Evolutionary conservation across 306 rosid species (phyloP).

Genomic region (Prunus armeniaca): DNA sequence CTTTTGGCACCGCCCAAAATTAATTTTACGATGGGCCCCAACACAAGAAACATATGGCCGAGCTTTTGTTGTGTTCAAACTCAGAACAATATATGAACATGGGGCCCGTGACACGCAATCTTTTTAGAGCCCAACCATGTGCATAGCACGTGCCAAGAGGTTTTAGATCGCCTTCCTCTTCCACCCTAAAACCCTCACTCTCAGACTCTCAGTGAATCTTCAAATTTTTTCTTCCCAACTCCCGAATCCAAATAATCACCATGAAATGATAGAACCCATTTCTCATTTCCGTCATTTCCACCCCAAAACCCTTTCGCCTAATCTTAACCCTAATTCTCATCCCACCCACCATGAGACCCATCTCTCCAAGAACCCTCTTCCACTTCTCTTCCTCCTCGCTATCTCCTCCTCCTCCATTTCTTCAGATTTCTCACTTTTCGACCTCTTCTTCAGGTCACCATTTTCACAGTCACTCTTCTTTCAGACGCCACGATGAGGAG

Average conservation of each 20-base stretch:
- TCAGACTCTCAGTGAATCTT: background rate
- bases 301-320: background rate
- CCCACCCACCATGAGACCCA: conserved; percentile 19
- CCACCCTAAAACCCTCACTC: background rate
- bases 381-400: conserved; percentile 9
- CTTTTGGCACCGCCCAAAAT: no score
- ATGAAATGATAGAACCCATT: background rate
- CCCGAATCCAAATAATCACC: background rate
- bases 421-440: conserved; percentile 34
- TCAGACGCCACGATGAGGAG: conserved; percentile 54
- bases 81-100: background rate
- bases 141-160: no score
- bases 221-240: background rate
- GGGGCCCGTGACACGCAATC: no score
- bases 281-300: background rate
- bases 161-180: no score
- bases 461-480: conserved; percentile 6
- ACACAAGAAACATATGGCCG: no score
- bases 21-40: no score
- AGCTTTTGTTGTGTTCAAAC: no score
- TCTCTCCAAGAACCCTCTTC: conserved; percentile 14
- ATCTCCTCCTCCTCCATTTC: background rate
- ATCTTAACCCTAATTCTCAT: background rate
- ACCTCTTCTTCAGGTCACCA: conserved; percentile 10
- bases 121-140: background rate